Percentiles rank a stretch among this genome's conserved stretches.
Conservation (phyloP, 1,139 yeast genomes). For the Saccharomyces hybrid region DNA sequence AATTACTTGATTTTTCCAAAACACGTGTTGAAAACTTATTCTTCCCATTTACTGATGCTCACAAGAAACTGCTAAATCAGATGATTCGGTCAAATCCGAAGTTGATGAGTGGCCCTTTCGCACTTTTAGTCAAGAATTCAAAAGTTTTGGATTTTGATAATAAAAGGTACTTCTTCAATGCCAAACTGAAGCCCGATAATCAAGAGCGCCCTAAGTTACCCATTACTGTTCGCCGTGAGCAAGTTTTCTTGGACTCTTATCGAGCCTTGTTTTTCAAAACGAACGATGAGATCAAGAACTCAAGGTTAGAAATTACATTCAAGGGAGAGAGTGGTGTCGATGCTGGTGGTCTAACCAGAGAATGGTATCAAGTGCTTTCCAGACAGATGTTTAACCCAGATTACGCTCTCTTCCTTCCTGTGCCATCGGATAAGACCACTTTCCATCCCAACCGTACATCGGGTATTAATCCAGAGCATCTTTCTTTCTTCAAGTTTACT, state of each 20-base stretch:
- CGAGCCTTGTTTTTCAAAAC: conserved; percentile 75
- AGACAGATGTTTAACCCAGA: conserved; percentile 96
- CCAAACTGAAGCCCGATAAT: conserved; percentile 50
- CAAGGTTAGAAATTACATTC: conserved; percentile 72
- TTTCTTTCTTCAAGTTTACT: conserved; percentile 86
- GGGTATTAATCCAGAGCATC: conserved; percentile 86
- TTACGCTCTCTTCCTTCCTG: conserved; percentile 87
- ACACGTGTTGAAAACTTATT: conserved; percentile 77
- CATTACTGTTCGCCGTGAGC: conserved; percentile 75
- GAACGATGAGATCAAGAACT: conserved; percentile 63
- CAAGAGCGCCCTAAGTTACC: conserved; percentile 45
- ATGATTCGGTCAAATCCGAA: conserved; percentile 90
- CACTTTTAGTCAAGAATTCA: conserved; percentile 82
- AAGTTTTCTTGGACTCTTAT: conserved; percentile 87
- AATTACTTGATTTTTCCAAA: conserved; percentile 59
- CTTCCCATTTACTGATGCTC: conserved; percentile 83
- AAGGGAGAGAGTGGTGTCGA: conserved; percentile 95
- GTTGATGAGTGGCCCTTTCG: conserved; percentile 93
- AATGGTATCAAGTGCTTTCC: conserved; percentile 92
- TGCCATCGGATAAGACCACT: conserved; percentile 84
- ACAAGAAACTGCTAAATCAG: conserved; percentile 79
- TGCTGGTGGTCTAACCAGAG: conserved; percentile 97
- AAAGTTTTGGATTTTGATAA: conserved; percentile 90
- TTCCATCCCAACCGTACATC: conserved; percentile 94
- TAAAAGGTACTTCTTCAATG: conserved; percentile 77